A percentile compares a stretch with the other conserved stretches of the same genome.
Conservation (phyloP, 2,329 filamentous ascomycete species). For the Xylariaceae sp. region DNA sequence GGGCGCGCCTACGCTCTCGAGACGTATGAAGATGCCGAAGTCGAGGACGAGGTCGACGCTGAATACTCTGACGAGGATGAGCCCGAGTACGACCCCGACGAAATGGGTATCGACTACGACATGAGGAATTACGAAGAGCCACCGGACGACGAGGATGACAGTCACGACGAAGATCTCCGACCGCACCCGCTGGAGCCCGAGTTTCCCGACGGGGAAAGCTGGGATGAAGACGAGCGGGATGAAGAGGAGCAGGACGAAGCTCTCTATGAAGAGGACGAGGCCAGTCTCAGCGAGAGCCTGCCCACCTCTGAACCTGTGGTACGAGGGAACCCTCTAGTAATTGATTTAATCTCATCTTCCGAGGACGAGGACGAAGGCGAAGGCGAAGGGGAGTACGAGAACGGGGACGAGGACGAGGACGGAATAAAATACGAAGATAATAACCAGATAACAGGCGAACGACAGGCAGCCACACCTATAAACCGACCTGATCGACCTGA, state of each 20-base stretch:
- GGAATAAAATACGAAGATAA: neutral
- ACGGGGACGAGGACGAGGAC: slow-evolving; percentile 11
- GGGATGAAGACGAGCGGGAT: slow-evolving; percentile 19
- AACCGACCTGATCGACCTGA: too few relatives aligned
- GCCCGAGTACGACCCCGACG: slow-evolving; percentile 27
- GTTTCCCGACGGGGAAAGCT: slow-evolving; percentile 25
- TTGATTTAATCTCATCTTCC: slow-evolving; percentile 23
- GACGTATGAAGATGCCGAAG: slow-evolving; percentile 24
- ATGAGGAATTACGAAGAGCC: slow-evolving; percentile 27
- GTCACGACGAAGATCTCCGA: slow-evolving; percentile 26
- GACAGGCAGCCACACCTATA: neutral
- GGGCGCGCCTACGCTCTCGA: slow-evolving; percentile 16
- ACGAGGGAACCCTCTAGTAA: slow-evolving; percentile 14
- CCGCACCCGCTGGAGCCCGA: slow-evolving; percentile 25
- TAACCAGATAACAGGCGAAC: neutral
- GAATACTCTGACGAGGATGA: slow-evolving; percentile 28
- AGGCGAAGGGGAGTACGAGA: slow-evolving; percentile 18
- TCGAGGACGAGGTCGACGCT: slow-evolving; percentile 24
- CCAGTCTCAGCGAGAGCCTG: slow-evolving; percentile 6
- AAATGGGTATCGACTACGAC: slow-evolving; percentile 31
- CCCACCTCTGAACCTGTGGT: slow-evolving; percentile 2
- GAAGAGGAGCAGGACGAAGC: slow-evolving; percentile 13
- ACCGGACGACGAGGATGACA: slow-evolving; percentile 31
- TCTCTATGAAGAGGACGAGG: slow-evolving; percentile 10
- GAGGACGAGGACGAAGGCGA: slow-evolving; percentile 20